Evolutionary conservation across 768 basidiomycete species (phyloP), one percentile per base, ranked within the genome.

Genomic region (Pleurotus ostreatus): DNA sequence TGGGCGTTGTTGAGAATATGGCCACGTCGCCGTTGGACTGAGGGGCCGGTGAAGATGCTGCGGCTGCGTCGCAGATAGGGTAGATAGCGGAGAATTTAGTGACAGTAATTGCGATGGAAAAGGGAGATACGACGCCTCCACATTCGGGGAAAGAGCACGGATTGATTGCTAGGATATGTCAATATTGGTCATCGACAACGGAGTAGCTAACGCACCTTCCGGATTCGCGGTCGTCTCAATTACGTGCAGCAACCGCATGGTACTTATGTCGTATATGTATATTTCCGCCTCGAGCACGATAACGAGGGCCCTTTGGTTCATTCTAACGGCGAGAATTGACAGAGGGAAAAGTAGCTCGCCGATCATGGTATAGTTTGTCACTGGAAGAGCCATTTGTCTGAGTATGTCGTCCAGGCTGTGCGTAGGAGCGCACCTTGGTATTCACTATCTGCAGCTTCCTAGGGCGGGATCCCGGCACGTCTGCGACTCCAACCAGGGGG

Each of bases 281-380:
- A 99, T 98, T 70, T 98, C 95, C n/a, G 83, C 83, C 68, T 98
- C 97, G 47, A 99, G 82, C 5, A 98, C 89, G 63, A 99, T 94
- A 26, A 98, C 92, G 46, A 99, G 83, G 0, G 94, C 90, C 72
- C 97, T 96, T 54, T 97, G 85, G 73, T 99, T 99, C 65, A 99
- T 81, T 75, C 96, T 98, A 68, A 99, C 96, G 15, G 92, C 84
- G 23, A 99, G 85, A 55, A 99, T 95, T 2, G 93, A 92, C 0
- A 93, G 94, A 0, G 97, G 97, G 69, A 99, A 99, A 4, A 97
- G 82, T 15, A 98, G 84, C 66, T 99, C 97, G 83, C 97, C 98
- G 56, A 99, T 99, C 79, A 95, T 95, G 20, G 92, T 94, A 20
- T 20, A 20, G 20, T 20, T 81, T 98, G 94, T 20, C 97, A 88